Evolutionary conservation across 2,329 filamentous ascomycete genomes (phyloP), one percentile per base, ranked within the genome.

Genomic region (Botrytis tulipae): DNA sequence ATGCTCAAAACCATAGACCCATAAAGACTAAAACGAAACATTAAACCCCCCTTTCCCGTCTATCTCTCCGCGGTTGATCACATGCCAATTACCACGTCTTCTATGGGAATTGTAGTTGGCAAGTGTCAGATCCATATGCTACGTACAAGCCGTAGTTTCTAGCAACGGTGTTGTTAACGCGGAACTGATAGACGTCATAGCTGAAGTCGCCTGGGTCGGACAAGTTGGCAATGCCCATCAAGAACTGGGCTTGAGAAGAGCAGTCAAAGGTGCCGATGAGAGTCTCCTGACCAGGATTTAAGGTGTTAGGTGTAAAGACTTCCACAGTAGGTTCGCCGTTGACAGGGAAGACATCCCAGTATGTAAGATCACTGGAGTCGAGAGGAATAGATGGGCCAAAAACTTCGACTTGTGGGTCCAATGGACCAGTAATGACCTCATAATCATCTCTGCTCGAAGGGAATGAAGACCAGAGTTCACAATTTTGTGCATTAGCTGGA

Each of bases 291-390:
- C 44, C 44, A 37, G 44, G 20, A 9, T 20, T 48, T 2, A 67
- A 67, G 14, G 44, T 48, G 25, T 46, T 51, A 22, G 20, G 22
- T 25, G n/a, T 46, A 20, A 67, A 67, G 12, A 37, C 22, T 16
- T 51, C 29, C 20, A 67, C 63, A n/a, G 35, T 67, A 4, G 63
- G 63, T 18, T 46, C 44, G 32, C 63, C 18, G 1, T 51, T 22
- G 29, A 51, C 32, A 37, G 63, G 63, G 14, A 67, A 67, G 14
- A n/a, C 63, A 51, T 66, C 32, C 63, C 63, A 67, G 44, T n/a
- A 67, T 20, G 63, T 51, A n/a, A 67, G 63, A 7, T 51, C 22
- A 18, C 22, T 37, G 44, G 32, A 48, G 22, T 51, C 32, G 32
- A 67, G 1, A 12, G 44, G 2, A 2, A 25, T 51, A 7, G 44